phyloP scores from a whole-genome alignment of 495 filamentous ascomycete species.

The Xylaria bambusicola region DNA sequence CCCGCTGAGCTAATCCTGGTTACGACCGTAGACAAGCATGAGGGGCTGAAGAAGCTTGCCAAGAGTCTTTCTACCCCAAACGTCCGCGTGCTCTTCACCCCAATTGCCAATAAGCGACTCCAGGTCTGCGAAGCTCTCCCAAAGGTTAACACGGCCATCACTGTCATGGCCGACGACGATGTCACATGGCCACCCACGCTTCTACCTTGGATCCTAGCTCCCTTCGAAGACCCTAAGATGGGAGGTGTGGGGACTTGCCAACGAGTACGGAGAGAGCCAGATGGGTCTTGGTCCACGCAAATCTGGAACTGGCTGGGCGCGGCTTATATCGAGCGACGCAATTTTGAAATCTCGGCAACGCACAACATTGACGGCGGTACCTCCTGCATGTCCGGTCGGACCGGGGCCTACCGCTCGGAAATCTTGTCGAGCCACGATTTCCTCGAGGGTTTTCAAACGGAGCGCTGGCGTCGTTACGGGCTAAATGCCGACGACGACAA shows the following conservation, averaged over 20 bases:
- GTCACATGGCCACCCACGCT: constrained; percentile 56
- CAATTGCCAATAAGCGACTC: constrained; percentile 48
- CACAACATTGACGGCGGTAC: constrained; percentile 59
- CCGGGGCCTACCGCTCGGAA: constrained; percentile 48
- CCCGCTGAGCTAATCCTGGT: constrained; percentile 57
- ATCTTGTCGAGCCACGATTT: constrained; percentile 51
- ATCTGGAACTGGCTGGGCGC: constrained; percentile 56
- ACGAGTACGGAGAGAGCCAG: constrained; percentile 41
- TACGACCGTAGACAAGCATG: constrained; percentile 55
- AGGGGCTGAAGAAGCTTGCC: constrained; percentile 45
- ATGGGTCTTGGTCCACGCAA: constrained; percentile 29
- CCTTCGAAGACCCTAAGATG: constrained; percentile 54
- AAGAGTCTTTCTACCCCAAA: constrained; percentile 41
- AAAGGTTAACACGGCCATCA: constrained; percentile 47
- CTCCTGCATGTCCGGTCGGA: constrained; percentile 57
- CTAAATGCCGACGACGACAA: constrained; percentile 71
- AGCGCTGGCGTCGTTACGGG: constrained; percentile 53
- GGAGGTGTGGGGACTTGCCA: constrained; percentile 58
- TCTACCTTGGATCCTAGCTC: constrained; percentile 46
- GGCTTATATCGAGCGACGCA: constrained; percentile 57
- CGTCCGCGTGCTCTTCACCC: constrained; percentile 44
- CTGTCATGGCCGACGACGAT: constrained; percentile 55
- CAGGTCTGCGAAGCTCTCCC: constrained; percentile 50
- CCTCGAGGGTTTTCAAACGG: constrained; percentile 55
- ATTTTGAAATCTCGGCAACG: constrained; percentile 57